A percentile compares a stretch with the other conserved stretches of the same genome.
Conservation (phyloP, 2,329 filamentous ascomycete species). For the Colletotrichum cordylinicola region DNA sequence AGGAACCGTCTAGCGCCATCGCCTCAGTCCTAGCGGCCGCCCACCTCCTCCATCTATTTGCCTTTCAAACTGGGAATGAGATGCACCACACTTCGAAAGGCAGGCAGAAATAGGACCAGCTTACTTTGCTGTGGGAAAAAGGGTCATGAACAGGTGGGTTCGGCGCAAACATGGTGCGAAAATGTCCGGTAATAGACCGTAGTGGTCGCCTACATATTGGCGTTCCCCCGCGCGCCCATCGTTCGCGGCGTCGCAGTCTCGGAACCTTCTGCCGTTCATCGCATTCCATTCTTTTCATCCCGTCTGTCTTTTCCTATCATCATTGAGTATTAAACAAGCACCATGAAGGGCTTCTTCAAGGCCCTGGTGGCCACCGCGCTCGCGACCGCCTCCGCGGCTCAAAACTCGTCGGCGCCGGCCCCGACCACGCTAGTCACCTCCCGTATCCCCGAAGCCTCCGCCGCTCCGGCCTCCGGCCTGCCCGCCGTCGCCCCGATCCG, state of each 20-base stretch:
- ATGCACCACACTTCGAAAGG: background rate
- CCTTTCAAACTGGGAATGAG: background rate
- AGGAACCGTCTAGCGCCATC: background rate
- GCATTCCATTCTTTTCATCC: background rate
- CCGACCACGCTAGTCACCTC: background rate
- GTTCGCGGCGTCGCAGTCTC: background rate
- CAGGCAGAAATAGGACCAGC: background rate
- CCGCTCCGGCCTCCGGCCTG: background rate
- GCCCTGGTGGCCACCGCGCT: background rate
- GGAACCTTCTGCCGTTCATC: background rate
- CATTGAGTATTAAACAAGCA: background rate
- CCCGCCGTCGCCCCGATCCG: constrained; percentile 12
- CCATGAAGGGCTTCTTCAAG: constrained; percentile 8
- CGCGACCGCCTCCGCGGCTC: background rate
- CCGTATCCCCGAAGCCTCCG: constrained; percentile 3
- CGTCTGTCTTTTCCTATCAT: background rate
- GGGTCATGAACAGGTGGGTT: background rate
- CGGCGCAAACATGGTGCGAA: constrained; percentile 2
- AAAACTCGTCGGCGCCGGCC: background rate
- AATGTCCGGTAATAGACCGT: background rate
- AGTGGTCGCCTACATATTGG: background rate
- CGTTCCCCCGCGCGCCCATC: background rate
- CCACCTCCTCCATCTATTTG: background rate
- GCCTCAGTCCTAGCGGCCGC: background rate
- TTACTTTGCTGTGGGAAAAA: background rate